These are phyloP conservation scores for Diaporthe citri DNA, from an alignment of 2,329 filamentous ascomycete genomes.

Conservation along the genomic window DNA sequence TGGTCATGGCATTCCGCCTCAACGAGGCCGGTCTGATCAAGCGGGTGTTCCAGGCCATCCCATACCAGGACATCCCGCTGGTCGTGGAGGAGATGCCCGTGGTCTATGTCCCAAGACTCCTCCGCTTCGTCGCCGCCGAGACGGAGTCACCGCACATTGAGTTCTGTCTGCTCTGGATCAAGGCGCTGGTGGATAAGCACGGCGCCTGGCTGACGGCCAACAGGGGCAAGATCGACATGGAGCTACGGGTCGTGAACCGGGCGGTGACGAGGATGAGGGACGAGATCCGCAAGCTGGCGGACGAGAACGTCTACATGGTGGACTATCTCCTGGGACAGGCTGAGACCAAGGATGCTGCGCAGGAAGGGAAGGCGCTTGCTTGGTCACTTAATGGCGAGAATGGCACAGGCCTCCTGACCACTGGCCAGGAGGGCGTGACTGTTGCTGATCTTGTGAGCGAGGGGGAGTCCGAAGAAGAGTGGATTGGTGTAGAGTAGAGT, in stretches of 20 bases:
- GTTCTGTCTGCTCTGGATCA: conserved; percentile 94
- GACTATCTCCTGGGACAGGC: conserved; percentile 79
- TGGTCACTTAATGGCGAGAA: conserved; percentile 41
- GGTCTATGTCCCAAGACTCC: conserved; percentile 86
- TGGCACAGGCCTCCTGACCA: conserved; percentile 49
- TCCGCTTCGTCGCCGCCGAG: conserved; percentile 89
- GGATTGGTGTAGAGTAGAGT: conserved; percentile 63
- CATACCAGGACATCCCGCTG: conserved; percentile 79
- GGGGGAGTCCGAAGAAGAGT: conserved; percentile 56
- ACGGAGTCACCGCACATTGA: conserved; percentile 94
- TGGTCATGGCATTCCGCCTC: conserved; percentile 97
- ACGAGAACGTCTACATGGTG: conserved; percentile 90
- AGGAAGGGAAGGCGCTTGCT: conserved; percentile 41
- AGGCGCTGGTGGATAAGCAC: conserved; percentile 83
- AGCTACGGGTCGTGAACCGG: conserved; percentile 85
- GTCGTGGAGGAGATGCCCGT: conserved; percentile 84
- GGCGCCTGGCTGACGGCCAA: conserved; percentile 88
- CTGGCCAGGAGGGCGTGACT: conserved; percentile 42
- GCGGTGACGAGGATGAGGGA: conserved; percentile 84
- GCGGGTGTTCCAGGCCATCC: conserved; percentile 87
- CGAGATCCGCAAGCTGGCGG: conserved; percentile 84
- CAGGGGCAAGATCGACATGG: conserved; percentile 82
- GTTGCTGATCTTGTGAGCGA: conserved; percentile 49
- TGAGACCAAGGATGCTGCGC: conserved; percentile 45
- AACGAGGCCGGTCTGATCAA: conserved; percentile 87